Evolutionary conservation across 495 filamentous ascomycete genomes (phyloP), one percentile per base, ranked within the genome.

Genomic region (Acidomyces sp.): DNA sequence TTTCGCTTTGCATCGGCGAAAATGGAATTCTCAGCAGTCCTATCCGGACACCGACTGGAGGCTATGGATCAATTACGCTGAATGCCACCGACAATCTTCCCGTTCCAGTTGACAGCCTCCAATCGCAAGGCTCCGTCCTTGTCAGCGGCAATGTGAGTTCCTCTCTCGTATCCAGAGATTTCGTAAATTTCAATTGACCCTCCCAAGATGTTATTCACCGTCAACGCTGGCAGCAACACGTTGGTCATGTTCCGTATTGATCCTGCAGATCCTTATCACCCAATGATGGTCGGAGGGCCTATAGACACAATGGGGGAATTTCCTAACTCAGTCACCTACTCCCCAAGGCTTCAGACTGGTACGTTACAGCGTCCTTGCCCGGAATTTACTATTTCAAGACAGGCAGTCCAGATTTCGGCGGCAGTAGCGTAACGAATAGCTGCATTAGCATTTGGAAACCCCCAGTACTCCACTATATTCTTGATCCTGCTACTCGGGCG

Each of bases 11-110:
- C 11, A 23, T 37, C 20, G 19, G 34, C 19, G 24, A 6, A 22
- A 18, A 40, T 17, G 10, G 24, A 4, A 6, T 18, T 5, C 22
- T 40, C 18, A 30, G 37, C 37, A 17, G 20, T 31, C 37, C 25
- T 31, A n/a, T 36, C 5, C 37, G 37, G 13, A 37, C 29, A 16
- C 22, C 40, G 15, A 43, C 37, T n/a, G 15, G 20, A 12, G 34
- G 34, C 7, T 25, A 5, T 25, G 34, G 34, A 7, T 34, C 31
- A 30, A 41, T 43, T 3, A 71, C 13, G 9, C 9, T 9, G 9
- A 29, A 9, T 13, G 13, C 9, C 13, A 9, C 19, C 26, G 17
- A 10, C 15, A 25, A 25, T 4, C 4, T 28, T 4, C 26, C 39
- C 9, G 16, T 6, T 17, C 26, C 26, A 7, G 19, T 5, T 13